Evolutionary conservation across 1,284 basidiomycete genomes (phyloP), one percentile per base, ranked within the genome.

Genomic region (Rhodotorula sp.): DNA sequence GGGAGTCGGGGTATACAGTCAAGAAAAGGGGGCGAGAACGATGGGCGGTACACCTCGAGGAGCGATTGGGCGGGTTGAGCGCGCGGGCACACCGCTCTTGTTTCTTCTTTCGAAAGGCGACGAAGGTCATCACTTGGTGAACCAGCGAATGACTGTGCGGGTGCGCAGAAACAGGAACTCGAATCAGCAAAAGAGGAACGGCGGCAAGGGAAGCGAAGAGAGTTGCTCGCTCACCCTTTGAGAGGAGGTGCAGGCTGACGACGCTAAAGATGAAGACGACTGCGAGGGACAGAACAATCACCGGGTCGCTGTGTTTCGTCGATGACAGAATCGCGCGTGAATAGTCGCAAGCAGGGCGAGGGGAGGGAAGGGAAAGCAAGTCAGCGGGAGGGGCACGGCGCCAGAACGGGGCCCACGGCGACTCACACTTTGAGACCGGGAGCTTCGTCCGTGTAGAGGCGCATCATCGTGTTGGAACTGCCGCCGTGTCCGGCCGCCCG

Each of bases 191-290:
- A 4, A 4, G 3, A 5, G 8, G 47, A 1, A 26, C n/a, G n/a
- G 12, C 16, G 21, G 55, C 26, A 10, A 23, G 10, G 45, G 3
- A 38, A n/a, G 43, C n/a, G 18, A 23, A 12, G 8, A 21, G 23
- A 38, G 55, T 8, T 0, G 10, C 12, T 4, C 21, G 28, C 54
- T 55, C 54, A 69, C 71, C 50, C 60, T 97, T 97, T 79, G 93
- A 93, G 68, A 93, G 90, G 81, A 99, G 95, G 83, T 99, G 95
- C 60, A 99, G 90, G 88, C 95, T 93, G 87, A 99, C 97, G 81
- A 99, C 97, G 70, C 93, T 97, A 69, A 90, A 94, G 83, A 99
- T 97, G 86, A 99, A 99, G 48, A 93, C 93, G 72, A 99, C 88
- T 34, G 95, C 97, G 56, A 99, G 89, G 75, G 98, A 92, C 72